A percentile compares a stretch with the other conserved stretches of the same genome.
phyloP scores from a whole-genome alignment of 1,139 yeast species.

The Suhomyces panamericanus region DNA sequence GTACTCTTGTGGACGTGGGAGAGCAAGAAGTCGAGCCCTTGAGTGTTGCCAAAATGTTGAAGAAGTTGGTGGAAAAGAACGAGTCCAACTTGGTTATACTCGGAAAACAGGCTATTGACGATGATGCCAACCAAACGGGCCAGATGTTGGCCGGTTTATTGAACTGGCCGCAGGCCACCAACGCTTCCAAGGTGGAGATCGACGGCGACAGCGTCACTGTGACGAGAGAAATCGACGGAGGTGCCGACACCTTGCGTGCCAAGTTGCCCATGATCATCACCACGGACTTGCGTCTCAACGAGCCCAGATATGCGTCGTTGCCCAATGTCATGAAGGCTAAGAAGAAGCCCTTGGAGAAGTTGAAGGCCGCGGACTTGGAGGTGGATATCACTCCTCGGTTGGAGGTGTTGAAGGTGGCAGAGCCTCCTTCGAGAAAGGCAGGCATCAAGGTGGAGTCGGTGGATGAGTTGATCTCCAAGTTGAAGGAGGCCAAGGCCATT shows the following conservation, averaged over 20 bases:
- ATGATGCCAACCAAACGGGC: conserved; percentile 95
- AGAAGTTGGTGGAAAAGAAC: conserved; percentile 69
- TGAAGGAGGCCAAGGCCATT: conserved; percentile 68
- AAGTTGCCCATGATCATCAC: conserved; percentile 83
- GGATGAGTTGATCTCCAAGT: conserved; percentile 76
- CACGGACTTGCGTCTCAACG: conserved; percentile 89
- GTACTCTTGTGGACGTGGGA: conserved; percentile 80
- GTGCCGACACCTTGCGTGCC: conserved; percentile 80
- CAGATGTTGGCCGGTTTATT: conserved; percentile 93
- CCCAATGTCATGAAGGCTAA: conserved; percentile 98
- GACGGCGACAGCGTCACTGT: conserved; percentile 65
- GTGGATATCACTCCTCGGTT: conserved; percentile 65
- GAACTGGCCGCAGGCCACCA: conserved; percentile 97
- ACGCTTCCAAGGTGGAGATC: conserved; percentile 83
- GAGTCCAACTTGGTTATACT: conserved; percentile 76
- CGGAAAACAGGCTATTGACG: conserved; percentile 97
- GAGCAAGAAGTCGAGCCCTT: conserved; percentile 82
- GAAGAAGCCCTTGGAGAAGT: conserved; percentile 83
- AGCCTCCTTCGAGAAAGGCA: conserved; percentile 80
- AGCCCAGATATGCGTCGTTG: conserved; percentile 89
- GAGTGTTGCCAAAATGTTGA: conserved; percentile 81
- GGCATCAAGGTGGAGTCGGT: conserved; percentile 80
- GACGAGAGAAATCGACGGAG: conserved; percentile 94
- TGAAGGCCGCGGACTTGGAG: conserved; percentile 70
- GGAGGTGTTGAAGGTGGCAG: conserved; percentile 71